phyloP scores from a whole-genome alignment of 164 flowering plant species.

The Umbellularia californica region DNA sequence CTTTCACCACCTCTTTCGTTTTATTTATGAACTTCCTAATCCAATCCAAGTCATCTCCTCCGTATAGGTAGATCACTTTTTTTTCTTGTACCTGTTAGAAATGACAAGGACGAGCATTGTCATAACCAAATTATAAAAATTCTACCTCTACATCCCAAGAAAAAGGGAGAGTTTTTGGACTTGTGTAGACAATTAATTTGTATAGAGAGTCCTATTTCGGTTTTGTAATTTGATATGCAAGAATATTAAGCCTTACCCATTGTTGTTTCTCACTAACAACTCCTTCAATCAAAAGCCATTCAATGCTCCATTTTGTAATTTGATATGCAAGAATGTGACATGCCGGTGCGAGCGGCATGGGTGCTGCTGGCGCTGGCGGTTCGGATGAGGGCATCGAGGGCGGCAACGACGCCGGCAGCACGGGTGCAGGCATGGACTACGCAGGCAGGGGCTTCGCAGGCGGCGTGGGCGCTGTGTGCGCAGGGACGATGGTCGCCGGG shows the following conservation, averaged over 20 bases:
- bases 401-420: no score
- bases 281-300: constrained; percentile 16
- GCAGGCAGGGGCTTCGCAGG: no score
- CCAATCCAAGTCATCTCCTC: constrained; percentile 45
- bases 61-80: constrained; percentile 32
- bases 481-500: no score
- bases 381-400: no score
- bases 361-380: no score
- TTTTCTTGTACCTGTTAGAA: constrained; percentile 19
- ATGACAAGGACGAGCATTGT: not conserved
- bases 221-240: not conserved
- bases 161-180: no score
- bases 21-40: constrained; percentile 27
- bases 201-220: not conserved
- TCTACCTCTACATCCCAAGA: no score
- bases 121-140: not conserved
- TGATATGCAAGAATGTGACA: no score
- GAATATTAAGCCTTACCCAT: constrained; percentile 28
- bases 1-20: constrained; percentile 11
- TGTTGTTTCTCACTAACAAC: constrained; percentile 19
- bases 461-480: no score
- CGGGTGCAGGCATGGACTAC: no score
- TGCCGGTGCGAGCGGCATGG: no score
- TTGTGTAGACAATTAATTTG: not conserved
- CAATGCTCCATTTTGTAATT: no score